phyloP scores from a whole-genome alignment of 2,329 filamentous ascomycete species.

The Aspergillus ustus region DNA sequence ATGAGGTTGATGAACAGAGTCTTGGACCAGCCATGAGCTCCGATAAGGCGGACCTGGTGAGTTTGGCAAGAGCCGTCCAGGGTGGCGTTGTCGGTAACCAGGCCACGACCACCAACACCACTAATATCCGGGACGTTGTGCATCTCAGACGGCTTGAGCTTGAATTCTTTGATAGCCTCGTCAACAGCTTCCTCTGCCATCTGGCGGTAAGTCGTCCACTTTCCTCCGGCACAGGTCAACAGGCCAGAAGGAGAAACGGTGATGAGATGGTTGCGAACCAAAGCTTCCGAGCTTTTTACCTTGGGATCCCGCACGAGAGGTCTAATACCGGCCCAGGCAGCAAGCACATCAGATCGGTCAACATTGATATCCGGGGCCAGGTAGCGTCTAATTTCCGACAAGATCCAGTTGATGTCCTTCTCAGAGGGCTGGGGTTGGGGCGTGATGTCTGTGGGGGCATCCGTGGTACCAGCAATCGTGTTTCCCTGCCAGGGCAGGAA shows the following conservation, averaged over 20 bases:
- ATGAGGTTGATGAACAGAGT: constrained; percentile 94
- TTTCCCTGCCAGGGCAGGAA: constrained; percentile 94
- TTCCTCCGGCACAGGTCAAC: constrained; percentile 83
- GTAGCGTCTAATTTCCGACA: constrained; percentile 81
- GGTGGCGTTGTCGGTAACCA: constrained; percentile 71
- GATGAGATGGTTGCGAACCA: constrained; percentile 85
- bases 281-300: constrained; percentile 81
- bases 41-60: constrained; percentile 78
- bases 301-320: constrained; percentile 86
- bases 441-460: constrained; percentile 74
- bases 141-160: constrained; percentile 62
- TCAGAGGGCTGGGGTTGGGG: constrained; percentile 78
- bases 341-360: constrained; percentile 82
- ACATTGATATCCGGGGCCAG: constrained; percentile 84
- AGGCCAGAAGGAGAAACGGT: constrained; percentile 79
- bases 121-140: constrained; percentile 68
- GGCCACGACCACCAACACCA: constrained; percentile 71
- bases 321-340: constrained; percentile 86
- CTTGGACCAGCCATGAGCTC: constrained; percentile 85
- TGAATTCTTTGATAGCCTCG: constrained; percentile 72
- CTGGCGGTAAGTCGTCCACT: constrained; percentile 92
- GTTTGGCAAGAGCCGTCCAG: constrained; percentile 81
- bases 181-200: constrained; percentile 92
- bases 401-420: constrained; percentile 85
- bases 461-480: constrained; percentile 87